These are phyloP conservation scores for Penicillium lagena DNA, from an alignment of 495 filamentous ascomycete genomes.

Conservation along the genomic window DNA sequence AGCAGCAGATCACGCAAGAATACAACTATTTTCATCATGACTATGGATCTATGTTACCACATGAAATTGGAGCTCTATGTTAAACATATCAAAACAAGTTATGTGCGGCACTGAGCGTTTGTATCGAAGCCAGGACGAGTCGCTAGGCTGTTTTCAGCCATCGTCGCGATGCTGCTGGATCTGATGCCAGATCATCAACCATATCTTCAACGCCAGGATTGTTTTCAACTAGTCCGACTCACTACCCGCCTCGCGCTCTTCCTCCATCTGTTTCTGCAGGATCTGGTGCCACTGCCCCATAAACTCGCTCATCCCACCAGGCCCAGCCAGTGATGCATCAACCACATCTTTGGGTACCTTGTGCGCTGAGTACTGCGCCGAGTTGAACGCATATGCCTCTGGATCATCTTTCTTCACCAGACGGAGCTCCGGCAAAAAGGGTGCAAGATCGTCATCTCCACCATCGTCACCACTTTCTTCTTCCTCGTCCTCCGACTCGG, in stretches of 20 bases:
- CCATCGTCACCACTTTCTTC: constrained; percentile 36
- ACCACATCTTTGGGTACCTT: constrained; percentile 94
- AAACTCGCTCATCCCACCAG: constrained; percentile 77
- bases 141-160: too few relatives aligned
- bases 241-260: constrained; percentile 37
- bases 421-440: constrained; percentile 69
- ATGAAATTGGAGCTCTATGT: too few relatives aligned
- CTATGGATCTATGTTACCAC: neutral
- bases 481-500: constrained; percentile 19
- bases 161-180: too few relatives aligned
- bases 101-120: neutral
- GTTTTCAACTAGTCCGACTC: constrained; percentile 27
- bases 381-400: constrained; percentile 76
- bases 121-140: too few relatives aligned
- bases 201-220: too few relatives aligned
- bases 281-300: constrained; percentile 81
- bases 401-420: constrained; percentile 78
- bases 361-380: constrained; percentile 87
- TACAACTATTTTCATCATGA: neutral
- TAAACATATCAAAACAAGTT: neutral
- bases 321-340: constrained; percentile 65
- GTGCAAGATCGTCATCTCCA: constrained; percentile 49
- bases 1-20: neutral
- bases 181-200: too few relatives aligned
- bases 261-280: constrained; percentile 48